These are phyloP conservation scores for Suhomyces vadensis DNA, from an alignment of 805 yeast species.

Conservation along the genomic window DNA sequence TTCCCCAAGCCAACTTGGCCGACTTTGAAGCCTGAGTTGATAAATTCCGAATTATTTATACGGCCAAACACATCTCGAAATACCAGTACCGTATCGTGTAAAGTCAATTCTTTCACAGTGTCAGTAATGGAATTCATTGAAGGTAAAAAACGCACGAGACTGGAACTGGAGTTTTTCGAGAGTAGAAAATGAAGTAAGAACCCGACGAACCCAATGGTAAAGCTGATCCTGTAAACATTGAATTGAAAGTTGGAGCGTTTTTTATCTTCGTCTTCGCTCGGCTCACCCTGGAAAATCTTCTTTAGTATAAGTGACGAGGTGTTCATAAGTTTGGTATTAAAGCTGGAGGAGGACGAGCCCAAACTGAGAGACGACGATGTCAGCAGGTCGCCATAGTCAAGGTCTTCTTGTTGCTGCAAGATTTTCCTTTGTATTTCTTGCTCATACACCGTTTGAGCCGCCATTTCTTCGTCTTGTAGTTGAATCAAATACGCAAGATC, in stretches of 20 bases:
- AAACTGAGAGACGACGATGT: slow-evolving; percentile 35
- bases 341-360: slow-evolving; percentile 29
- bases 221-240: slow-evolving; percentile 33
- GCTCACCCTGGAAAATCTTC: slow-evolving; percentile 24
- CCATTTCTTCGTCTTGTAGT: slow-evolving; percentile 36
- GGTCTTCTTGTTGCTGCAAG: slow-evolving; percentile 27
- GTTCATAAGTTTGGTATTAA: slow-evolving; percentile 26
- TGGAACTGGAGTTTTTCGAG: slow-evolving; percentile 16
- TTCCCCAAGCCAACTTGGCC: slow-evolving; percentile 39
- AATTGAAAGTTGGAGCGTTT: slow-evolving; percentile 12
- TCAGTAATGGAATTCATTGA: not conserved
- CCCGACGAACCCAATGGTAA: slow-evolving; percentile 43
- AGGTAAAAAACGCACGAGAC: not conserved
- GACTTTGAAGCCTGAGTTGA: slow-evolving; percentile 19
- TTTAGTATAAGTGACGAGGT: slow-evolving; percentile 34
- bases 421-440: slow-evolving; percentile 23
- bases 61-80: slow-evolving; percentile 14
- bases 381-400: slow-evolving; percentile 25
- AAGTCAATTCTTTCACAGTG: no score
- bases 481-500: slow-evolving; percentile 16
- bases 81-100: slow-evolving; percentile 12
- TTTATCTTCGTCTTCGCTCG: slow-evolving; percentile 12
- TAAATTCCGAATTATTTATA: slow-evolving; percentile 20
- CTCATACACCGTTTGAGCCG: slow-evolving; percentile 27
- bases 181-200: slow-evolving; percentile 36